Conservation (phyloP, 2,329 filamentous ascomycete genomes). For the Aureobasidium sp. region DNA sequence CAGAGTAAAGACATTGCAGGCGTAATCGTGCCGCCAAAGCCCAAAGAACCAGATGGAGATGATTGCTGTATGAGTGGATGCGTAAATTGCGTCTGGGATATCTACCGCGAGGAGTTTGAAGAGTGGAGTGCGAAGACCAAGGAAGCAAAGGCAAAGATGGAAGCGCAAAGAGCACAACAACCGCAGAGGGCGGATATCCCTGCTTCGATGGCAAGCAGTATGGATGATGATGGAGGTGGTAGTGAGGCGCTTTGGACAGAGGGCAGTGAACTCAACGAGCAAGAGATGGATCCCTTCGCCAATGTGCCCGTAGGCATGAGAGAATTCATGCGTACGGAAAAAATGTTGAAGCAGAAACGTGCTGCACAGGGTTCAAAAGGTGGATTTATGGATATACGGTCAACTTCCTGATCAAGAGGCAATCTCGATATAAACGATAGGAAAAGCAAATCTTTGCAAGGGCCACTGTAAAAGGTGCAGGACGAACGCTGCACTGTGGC, state of each 20-base stretch:
- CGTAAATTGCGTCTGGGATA: conserved; percentile 95
- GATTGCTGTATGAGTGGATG: conserved; percentile 99
- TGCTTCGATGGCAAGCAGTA: conserved; percentile 46
- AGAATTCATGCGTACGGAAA: conserved; percentile 97
- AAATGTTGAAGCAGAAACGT: conserved; percentile 60
- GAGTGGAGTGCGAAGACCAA: conserved; percentile 64
- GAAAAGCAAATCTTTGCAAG: no score
- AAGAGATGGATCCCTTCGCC: conserved; percentile 54
- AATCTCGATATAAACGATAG: no score
- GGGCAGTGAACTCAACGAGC: conserved; percentile 26
- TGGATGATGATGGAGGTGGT: conserved; percentile 75
- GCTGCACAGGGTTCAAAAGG: background rate
- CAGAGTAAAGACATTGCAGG: conserved; percentile 63
- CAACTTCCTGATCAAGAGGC: no score
- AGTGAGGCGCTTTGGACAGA: conserved; percentile 58
- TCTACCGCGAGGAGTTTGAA: conserved; percentile 84
- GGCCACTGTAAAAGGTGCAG: no score
- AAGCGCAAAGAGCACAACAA: conserved; percentile 24
- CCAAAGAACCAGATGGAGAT: conserved; percentile 87
- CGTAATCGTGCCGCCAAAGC: conserved; percentile 71
- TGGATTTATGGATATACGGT: background rate
- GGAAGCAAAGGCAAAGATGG: conserved; percentile 52
- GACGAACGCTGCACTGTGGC: no score
- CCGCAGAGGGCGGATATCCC: conserved; percentile 31
- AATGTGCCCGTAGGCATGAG: conserved; percentile 84